Base-by-base conservation (phyloP, 805 yeast genomes). In the Phaffomyces antillensis region DNA sequence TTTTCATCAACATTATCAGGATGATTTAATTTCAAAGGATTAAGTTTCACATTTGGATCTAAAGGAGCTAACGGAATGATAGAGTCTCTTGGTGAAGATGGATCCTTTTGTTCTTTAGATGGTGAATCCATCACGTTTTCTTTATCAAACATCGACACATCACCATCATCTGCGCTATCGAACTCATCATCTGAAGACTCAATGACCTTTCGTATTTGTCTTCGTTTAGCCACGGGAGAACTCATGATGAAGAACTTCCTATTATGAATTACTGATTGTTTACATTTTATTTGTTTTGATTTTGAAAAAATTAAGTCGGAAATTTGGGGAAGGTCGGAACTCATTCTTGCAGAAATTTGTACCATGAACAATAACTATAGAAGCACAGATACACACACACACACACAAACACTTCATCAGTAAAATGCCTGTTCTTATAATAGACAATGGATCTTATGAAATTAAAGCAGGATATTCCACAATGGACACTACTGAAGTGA, bases 381-480 rank as follows among this genome's bases (percentile, higher is more conserved):
- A 20, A 20, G 23, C 23, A 20, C 6, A 20, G 23, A n/a, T 20
- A 1, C 23, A 20, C 7, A 20, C 23, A 5, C 23, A 20, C 23
- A 20, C 23, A 20, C 23, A 20, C 23, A 25, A 25, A 9, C 26
- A 25, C 9, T 25, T 25, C 28, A 26, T 26, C 28, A 9, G 12
- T 10, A 26, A 5, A 15, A 28, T 28, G 30, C 30, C 30, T 13
- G 30, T 28, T 28, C 30, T 91, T 25, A 78, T 93, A 5, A 65
- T 93, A 15, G 99, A 93, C 57, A 93, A 93, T 69, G 99, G 99
- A 1, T 81, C 96, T 0, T 86, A 86, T 59, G 78, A 78, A 48
- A 73, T 93, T 43, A 91, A 91, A 58, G 70, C 76, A 36, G 91
- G 89, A 0, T 63, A 60, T 35, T 64, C 76, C 2, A 56, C 56